These are phyloP conservation scores for Tuber magnatum DNA, from an alignment of 495 filamentous ascomycete species.

Conservation along the genomic window DNA sequence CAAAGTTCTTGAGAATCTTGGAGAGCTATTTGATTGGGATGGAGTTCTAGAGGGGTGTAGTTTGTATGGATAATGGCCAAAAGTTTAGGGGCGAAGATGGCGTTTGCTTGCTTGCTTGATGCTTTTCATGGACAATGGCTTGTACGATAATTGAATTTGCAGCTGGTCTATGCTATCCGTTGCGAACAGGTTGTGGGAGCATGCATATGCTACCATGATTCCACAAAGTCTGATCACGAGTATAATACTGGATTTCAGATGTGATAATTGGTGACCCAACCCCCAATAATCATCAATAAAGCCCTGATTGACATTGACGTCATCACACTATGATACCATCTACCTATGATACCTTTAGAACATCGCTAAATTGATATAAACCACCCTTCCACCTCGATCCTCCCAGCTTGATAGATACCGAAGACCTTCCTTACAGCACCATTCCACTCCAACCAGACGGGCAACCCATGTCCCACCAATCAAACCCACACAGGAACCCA, in stretches of 20 bases:
- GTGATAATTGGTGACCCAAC: background rate
- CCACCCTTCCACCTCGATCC: background rate
- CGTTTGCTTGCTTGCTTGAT: slow-evolving; percentile 4
- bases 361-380: background rate
- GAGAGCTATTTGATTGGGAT: slow-evolving; percentile 92
- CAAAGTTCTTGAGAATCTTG: slow-evolving; percentile 92
- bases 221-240: background rate
- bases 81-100: background rate
- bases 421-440: background rate
- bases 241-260: background rate
- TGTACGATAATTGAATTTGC: background rate
- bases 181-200: background rate
- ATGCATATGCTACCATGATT: background rate
- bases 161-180: background rate
- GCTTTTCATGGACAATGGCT: background rate
- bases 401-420: background rate
- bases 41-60: slow-evolving; percentile 53
- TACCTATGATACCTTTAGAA: background rate
- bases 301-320: background rate
- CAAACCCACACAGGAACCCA: background rate
- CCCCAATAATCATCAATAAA: background rate
- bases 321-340: background rate
- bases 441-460: background rate
- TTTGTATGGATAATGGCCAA: slow-evolving; percentile 6
- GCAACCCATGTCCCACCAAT: background rate